Conservation (phyloP, 495 filamentous ascomycete species). For the Thozetella sp. region DNA sequence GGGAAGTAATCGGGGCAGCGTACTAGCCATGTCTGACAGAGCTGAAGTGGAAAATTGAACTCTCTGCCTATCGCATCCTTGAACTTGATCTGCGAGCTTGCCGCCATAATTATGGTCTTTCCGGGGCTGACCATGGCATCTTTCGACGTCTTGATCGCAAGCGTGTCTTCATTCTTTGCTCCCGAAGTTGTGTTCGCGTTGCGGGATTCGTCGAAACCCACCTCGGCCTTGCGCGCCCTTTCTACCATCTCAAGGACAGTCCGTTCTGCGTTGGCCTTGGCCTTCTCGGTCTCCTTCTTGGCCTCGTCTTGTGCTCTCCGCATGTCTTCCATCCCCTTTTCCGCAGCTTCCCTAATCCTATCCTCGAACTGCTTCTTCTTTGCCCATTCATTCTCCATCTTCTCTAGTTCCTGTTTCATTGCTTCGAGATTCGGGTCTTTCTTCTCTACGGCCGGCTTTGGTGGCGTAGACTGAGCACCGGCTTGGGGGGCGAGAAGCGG, state of each 20-base stretch:
- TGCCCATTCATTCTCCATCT: constrained; percentile 31
- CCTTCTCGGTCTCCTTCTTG: constrained; percentile 33
- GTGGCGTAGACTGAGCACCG: constrained; percentile 21
- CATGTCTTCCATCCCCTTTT: constrained; percentile 42
- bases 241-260: constrained; percentile 34
- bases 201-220: constrained; percentile 29
- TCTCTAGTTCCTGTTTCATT: constrained; percentile 39
- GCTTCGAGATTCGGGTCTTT: constrained; percentile 46
- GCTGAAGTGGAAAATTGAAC: constrained; percentile 81
- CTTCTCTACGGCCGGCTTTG: constrained; percentile 38
- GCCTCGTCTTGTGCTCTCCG: constrained; percentile 32
- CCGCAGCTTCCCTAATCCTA: constrained; percentile 42
- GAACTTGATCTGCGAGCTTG: constrained; percentile 67
- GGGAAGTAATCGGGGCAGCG: constrained; percentile 19
- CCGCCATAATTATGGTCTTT: constrained; percentile 52
- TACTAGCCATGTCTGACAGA: constrained; percentile 83
- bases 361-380: constrained; percentile 43
- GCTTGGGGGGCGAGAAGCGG: constrained; percentile 40
- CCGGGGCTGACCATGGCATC: constrained; percentile 52
- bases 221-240: constrained; percentile 34
- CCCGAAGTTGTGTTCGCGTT: constrained; percentile 12
- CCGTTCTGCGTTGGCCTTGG: constrained; percentile 45
- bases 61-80: constrained; percentile 86
- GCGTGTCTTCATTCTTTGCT: constrained; percentile 23
- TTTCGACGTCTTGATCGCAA: constrained; percentile 23